Base-by-base conservation (phyloP, 257 asterid species). In the Handroanthus guayacan region DNA sequence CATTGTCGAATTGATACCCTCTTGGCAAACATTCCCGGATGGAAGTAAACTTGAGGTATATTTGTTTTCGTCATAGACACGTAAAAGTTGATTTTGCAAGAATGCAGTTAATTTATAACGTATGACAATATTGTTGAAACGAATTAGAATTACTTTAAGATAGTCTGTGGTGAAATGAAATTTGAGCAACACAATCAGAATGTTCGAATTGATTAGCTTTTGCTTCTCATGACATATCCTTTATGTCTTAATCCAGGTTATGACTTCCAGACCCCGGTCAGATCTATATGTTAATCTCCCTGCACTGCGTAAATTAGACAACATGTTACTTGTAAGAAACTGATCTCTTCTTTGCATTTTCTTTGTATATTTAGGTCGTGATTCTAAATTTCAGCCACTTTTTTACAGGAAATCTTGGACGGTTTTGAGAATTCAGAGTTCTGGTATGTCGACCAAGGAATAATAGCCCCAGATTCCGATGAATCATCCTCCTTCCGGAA, bases 361-460 rank as follows among this genome's bases (percentile, higher is more conserved):
- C 10, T 6, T n/a, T 8, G 4, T 31, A 43, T 2, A 37, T 36
- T 51, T 50, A 55, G 7, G 11, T 20, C 1, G 54, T 67, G 67
- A 6, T 18, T 16, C 74, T 54, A 9, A 31, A 72, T 52, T 20
- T 55, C 25, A 5, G 31, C 11, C 38, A 18, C 41, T 67, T 8
- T 75, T 34, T 56, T 45, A 38, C 77, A 92, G 97, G 97, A 90
- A 72, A 87, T 87, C 82, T 75, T 92, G 69, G 94, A 92, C 52
- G 79, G 89, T 73, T 92, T 92, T 65, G 57, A 76, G 56, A 75
- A 72, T 68, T 74, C 83, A 0, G 96, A 92, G 75, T 92, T 92
- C 79, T 90, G 97, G 96, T 92, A 92, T 79, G 92, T 92, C 48
- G 97, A 92, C 81, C 91, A 86, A 81, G 96, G 94, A 50, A 78